phyloP scores from a whole-genome alignment of 805 yeast species.

The Pichia eremophila region DNA sequence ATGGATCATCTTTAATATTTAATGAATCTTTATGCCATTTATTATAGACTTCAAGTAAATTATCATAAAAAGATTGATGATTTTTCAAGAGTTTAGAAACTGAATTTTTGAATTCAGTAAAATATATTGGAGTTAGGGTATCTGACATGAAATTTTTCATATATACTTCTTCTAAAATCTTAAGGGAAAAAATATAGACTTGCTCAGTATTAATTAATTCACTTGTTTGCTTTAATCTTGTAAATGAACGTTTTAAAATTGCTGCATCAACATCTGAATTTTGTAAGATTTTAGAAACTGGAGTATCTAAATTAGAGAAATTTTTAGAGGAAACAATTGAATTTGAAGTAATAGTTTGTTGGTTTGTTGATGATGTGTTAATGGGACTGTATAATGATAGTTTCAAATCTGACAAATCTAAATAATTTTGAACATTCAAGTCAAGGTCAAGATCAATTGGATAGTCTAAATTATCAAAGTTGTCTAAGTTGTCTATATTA shows the following conservation, averaged over 20 bases:
- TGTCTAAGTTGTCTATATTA: not conserved
- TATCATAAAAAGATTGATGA: slow-evolving; percentile 25
- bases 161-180: slow-evolving; percentile 34
- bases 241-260: slow-evolving; percentile 14
- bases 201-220: slow-evolving; percentile 43
- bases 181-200: slow-evolving; percentile 36
- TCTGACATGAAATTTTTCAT: slow-evolving; percentile 30
- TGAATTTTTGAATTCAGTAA: slow-evolving; percentile 21
- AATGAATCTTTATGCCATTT: slow-evolving; percentile 14
- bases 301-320: slow-evolving; percentile 6
- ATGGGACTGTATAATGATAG: not conserved
- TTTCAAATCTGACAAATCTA: not conserved
- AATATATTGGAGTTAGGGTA: slow-evolving; percentile 28
- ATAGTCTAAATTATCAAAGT: not conserved
- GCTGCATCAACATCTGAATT: not conserved
- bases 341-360: not conserved
- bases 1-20: not conserved
- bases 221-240: slow-evolving; percentile 25
- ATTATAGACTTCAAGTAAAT: slow-evolving; percentile 18
- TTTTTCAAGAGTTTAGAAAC: slow-evolving; percentile 23
- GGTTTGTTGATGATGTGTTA: not conserved
- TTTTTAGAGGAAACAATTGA: not conserved
- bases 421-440: not conserved
- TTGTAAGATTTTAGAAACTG: slow-evolving; percentile 4
- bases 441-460: not conserved